Evolutionary conservation across 345 rosid species (phyloP).

Genomic region (Moricandia moricandioides): DNA sequence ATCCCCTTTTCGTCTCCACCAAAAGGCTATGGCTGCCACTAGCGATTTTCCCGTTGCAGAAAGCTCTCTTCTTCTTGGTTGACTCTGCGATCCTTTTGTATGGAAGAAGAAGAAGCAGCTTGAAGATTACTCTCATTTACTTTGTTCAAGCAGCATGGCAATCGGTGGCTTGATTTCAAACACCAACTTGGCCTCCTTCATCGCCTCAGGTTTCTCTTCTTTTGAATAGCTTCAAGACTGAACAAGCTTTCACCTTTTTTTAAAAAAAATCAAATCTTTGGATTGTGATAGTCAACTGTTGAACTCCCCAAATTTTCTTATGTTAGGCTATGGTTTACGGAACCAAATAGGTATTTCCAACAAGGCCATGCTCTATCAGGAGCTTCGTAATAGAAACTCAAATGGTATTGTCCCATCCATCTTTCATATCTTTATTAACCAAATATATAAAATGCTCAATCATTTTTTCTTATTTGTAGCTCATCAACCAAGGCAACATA

Average conservation of each 20-base stretch:
- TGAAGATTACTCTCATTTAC: not conserved
- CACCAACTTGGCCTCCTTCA: slow-evolving; percentile 55
- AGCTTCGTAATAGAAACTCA: slow-evolving; percentile 16
- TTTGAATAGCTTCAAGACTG: not conserved
- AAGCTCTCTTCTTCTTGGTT: slow-evolving; percentile 19
- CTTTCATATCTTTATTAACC: not conserved
- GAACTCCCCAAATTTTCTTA: no score
- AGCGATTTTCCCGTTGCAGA: slow-evolving; percentile 47
- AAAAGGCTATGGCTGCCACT: slow-evolving; percentile 33
- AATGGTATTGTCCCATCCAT: slow-evolving; percentile 19
- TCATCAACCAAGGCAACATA: slow-evolving; percentile 19
- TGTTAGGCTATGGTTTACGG: no score
- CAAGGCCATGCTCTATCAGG: no score
- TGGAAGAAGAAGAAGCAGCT: slow-evolving; percentile 29
- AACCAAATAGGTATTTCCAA: no score
- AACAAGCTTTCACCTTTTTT: no score
- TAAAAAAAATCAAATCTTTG: no score
- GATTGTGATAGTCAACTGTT: no score
- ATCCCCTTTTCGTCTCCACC: slow-evolving; percentile 38
- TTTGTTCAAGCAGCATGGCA: slow-evolving; percentile 48
- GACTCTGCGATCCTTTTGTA: slow-evolving; percentile 10
- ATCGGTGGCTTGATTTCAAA: slow-evolving; percentile 72
- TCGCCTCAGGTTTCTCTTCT: slow-evolving; percentile 52
- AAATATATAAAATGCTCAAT: slow-evolving; percentile 13
- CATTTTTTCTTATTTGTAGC: slow-evolving; percentile 15